These are phyloP conservation scores for Theileria annulata DNA, from an alignment of 169 alveolate species.

Conservation along the genomic window DNA sequence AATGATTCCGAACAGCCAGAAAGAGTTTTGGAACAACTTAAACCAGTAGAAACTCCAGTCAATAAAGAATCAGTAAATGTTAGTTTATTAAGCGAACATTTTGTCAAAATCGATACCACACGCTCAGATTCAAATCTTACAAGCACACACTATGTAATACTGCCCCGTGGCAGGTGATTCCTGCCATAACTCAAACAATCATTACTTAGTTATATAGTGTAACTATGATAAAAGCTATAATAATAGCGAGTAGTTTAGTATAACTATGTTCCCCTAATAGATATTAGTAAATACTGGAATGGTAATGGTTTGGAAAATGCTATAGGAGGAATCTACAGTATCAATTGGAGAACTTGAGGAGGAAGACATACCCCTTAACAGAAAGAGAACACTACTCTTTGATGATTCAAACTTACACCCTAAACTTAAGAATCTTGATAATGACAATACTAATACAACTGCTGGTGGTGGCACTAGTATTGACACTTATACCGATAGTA, in stretches of 20 bases:
- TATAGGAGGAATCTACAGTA: neutral
- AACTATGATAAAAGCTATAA: neutral
- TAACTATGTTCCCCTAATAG: neutral
- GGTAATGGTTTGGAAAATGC: too few relatives aligned
- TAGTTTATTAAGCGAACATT: neutral
- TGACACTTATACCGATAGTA: neutral
- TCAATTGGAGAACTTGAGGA: constrained; percentile 16
- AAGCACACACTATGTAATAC: too few relatives aligned
- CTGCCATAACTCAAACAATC: too few relatives aligned
- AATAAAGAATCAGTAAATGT: neutral
- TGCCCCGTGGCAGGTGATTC: too few relatives aligned
- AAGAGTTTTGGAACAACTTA: neutral
- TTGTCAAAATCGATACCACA: neutral
- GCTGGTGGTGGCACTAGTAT: neutral
- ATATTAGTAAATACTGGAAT: neutral
- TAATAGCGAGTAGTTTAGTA: neutral
- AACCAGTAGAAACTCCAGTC: neutral
- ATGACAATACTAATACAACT: neutral
- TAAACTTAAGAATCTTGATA: neutral
- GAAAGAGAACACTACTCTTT: constrained; percentile 44
- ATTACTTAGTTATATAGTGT: too few relatives aligned
- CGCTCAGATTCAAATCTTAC: neutral
- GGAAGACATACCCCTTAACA: constrained; percentile 40
- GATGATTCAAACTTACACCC: constrained; percentile 26
- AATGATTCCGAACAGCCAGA: neutral